Conservation (phyloP, 768 basidiomycete species). For the Russula lepida region DNA sequence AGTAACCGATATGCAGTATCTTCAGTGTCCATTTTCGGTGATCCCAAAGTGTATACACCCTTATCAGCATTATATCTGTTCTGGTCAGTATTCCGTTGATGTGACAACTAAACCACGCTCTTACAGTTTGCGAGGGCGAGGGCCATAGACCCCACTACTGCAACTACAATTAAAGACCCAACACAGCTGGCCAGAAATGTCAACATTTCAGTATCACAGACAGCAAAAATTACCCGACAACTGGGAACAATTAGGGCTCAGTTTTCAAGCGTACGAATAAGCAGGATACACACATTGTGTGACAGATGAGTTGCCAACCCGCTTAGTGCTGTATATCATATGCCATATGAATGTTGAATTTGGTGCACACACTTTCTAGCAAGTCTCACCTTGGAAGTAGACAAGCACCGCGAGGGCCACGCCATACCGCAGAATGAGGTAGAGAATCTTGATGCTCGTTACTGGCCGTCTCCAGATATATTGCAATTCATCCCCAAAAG, state of each 20-base stretch:
- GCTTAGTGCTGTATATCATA: neutral
- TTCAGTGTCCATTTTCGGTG: constrained; percentile 23
- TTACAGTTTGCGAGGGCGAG: constrained; percentile 25
- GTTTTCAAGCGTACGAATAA: neutral
- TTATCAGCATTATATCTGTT: constrained; percentile 31
- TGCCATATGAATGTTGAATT: neutral
- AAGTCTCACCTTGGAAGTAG: constrained; percentile 26
- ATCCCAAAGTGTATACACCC: constrained; percentile 34
- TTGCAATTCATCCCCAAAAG: constrained; percentile 34
- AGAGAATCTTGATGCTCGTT: constrained; percentile 32
- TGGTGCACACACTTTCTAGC: neutral
- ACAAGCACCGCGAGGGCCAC: constrained; percentile 27
- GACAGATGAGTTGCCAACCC: neutral
- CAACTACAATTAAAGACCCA: constrained; percentile 4
- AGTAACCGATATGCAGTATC: neutral
- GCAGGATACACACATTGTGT: neutral
- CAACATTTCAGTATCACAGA: neutral
- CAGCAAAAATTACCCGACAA: neutral
- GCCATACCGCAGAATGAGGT: constrained; percentile 35
- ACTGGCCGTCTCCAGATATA: constrained; percentile 35
- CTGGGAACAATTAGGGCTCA: neutral
- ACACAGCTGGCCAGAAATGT: constrained; percentile 1
- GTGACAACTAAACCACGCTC: constrained; percentile 17
- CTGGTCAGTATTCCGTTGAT: constrained; percentile 22
- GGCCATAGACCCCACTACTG: constrained; percentile 26